These are phyloP conservation scores for Talaromyces sp. DNA, from an alignment of 2,329 filamentous ascomycete genomes.

Conservation along the genomic window DNA sequence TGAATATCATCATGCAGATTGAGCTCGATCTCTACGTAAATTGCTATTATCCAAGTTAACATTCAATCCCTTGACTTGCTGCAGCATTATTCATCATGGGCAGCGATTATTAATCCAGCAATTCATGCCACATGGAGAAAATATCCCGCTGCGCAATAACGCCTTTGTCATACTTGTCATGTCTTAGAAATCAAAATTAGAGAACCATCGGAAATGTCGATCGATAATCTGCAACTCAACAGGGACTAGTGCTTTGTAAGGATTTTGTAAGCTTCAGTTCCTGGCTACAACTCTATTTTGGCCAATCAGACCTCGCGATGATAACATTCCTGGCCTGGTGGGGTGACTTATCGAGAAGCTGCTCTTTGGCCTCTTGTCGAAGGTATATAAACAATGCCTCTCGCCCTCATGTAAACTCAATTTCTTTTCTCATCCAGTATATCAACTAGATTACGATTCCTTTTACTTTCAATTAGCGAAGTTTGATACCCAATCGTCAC, in stretches of 20 bases:
- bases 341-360: background rate
- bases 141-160: background rate
- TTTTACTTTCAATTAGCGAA: background rate
- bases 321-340: background rate
- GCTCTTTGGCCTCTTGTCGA: background rate
- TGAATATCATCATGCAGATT: background rate
- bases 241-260: slow-evolving; percentile 17
- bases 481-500: slow-evolving; percentile 34
- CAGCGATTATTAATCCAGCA: background rate
- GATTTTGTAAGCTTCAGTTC: slow-evolving; percentile 15
- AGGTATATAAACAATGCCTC: slow-evolving; percentile 4
- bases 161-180: background rate
- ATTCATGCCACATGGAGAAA: background rate
- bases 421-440: background rate
- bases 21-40: background rate
- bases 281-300: background rate
- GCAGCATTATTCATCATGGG: background rate
- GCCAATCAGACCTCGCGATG: slow-evolving; percentile 11
- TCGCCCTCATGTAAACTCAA: background rate
- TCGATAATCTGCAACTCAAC: background rate
- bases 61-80: background rate
- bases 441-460: background rate
- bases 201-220: background rate
- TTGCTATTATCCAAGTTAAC: background rate
- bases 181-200: background rate